Evolutionary conservation across 305 asterid genomes (phyloP), one percentile per base, ranked within the genome.

Genomic region (Striga hermonthica): DNA sequence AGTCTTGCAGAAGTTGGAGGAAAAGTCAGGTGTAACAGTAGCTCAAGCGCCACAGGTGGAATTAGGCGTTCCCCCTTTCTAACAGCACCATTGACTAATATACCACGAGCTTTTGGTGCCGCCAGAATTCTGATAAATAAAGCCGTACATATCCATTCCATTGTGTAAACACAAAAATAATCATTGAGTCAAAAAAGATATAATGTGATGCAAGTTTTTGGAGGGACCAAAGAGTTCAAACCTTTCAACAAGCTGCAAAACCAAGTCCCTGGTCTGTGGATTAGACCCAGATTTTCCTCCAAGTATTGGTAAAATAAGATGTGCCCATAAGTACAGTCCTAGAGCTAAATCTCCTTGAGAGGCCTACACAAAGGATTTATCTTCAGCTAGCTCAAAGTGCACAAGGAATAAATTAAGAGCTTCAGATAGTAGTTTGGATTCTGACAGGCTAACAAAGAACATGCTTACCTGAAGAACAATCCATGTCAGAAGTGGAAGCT

Each of bases 181-280:
- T 7, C 54, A 9, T 56, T 6, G 45, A 38, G 15, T 47, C 66
- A 11, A 48, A 36, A 11, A 57, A 47, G 37, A 44, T 64, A 66
- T 65, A 38, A 56, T 55, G 12, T 5, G 57, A 34, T 15, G 40
- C 7, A 57, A 70, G 60, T 12, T 35, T 53, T 16, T n/a, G 45
- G 64, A 62, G n/a, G 34, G 60, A 3, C n/a, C 45, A 74, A 59
- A 40, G 67, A 14, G 49, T 52, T 48, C 10, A 65, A 70, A 91
- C 98, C 95, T 89, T 83, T 91, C 96, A 64, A 80, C 89, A 37
- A 83, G 73, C 88, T 91, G 98, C 85, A 85, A 76, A 70, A 88
- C 83, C 77, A 88, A 63, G 77, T 91, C 96, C 77, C 96, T 77
- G 3, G 80, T 57, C 41, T 81, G 87, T 8, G 93, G 91, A 70